These are phyloP conservation scores for Trifolium dubium DNA, from an alignment of 306 rosid species.

Conservation along the genomic window DNA sequence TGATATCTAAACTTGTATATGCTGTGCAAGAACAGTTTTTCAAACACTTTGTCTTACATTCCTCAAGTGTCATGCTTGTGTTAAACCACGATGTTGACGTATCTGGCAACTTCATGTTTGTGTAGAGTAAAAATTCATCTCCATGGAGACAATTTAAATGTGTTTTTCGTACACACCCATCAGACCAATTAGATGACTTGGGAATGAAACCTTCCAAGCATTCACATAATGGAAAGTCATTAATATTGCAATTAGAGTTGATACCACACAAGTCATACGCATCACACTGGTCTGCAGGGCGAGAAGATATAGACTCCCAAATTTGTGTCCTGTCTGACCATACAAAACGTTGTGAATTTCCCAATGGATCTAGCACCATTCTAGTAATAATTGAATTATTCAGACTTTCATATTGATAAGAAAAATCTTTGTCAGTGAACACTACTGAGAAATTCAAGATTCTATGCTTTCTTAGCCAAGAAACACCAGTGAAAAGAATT, in stretches of 20 bases:
- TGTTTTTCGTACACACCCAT: constrained; percentile 37
- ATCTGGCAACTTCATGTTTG: not conserved
- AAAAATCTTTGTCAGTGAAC: constrained; percentile 32
- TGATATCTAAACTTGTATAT: constrained; percentile 30
- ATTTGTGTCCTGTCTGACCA: constrained; percentile 32
- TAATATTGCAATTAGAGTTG: not conserved
- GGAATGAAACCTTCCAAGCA: constrained; percentile 40
- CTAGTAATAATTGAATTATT: constrained; percentile 23
- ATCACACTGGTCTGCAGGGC: not conserved
- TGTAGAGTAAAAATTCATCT: constrained; percentile 22
- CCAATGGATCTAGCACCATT: not conserved
- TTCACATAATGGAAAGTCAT: constrained; percentile 2
- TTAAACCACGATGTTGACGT: not conserved
- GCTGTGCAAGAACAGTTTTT: not conserved
- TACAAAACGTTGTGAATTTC: constrained; percentile 25
- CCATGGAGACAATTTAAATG: constrained; percentile 15
- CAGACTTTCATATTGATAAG: not conserved
- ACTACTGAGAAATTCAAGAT: constrained; percentile 1
- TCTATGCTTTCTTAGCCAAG: not conserved
- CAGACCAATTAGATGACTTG: not conserved
- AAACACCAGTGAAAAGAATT: not conserved
- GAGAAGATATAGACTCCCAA: constrained; percentile 20
- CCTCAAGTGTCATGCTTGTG: not conserved
- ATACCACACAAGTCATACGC: not conserved
- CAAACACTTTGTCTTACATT: not conserved